Base-by-base conservation (phyloP, 2,329 filamentous ascomycete genomes). In the Torrubiellomyces zombiae region DNA sequence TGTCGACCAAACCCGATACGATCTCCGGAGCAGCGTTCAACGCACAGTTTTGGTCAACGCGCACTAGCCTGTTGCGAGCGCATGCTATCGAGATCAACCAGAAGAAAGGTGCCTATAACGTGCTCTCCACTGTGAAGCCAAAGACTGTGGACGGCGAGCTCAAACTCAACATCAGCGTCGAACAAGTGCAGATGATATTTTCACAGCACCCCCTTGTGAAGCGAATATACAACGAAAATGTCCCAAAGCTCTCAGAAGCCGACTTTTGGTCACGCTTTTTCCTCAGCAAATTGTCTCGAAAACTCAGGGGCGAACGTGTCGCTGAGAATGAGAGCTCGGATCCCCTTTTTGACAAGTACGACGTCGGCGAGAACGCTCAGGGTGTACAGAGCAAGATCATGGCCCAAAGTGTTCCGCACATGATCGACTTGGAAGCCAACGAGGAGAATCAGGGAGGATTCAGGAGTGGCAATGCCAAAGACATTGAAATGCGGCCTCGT, bases 221-320 rank as follows among this genome's bases (percentile, higher is more conserved):
- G 45, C 71, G 74, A 12, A 79, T 92, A 6, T 95, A 94, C 50
- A 82, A 95, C 43, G 85, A 94, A 44, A 82, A 85, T 36, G 83
- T 94, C 0, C 83, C 81, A 5, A 79, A 77, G 31, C 51, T 91
- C 19, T 71, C 64, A 14, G 80, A 92, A 40, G 62, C 63, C 28
- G 72, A 81, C 24, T 98, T 98, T 45, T 98, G 86, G 85, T 78
- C 78, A 5, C 68, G 81, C 9, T 98, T 98, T 53, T 95, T 98
- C 47, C 70, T 85, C 32, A 93, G 82, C 48, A 70, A 79, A 28
- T 57, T 98, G 7, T 82, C 83, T 36, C 94, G 93, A 53, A 86
- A 83, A 44, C 58, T 98, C 28, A 80, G 85, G 29, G 89, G 91
- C 18, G 83, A 95, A 51, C 78, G 81, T 26, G 71, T 92, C 21